Evolutionary conservation across 768 basidiomycete species (phyloP).

Genomic region (Obba rivulosa): DNA sequence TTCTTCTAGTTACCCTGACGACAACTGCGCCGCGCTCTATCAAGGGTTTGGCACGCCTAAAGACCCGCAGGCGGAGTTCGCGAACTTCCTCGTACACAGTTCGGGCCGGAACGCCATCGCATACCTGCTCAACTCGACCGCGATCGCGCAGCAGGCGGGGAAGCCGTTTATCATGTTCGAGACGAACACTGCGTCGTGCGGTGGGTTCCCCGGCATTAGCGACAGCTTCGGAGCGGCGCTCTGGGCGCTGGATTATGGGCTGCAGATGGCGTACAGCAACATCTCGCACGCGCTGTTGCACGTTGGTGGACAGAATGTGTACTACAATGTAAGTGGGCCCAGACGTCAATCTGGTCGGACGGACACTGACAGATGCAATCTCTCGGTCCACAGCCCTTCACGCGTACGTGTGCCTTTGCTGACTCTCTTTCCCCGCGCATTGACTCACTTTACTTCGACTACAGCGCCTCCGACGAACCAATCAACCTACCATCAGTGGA

Average conservation of each 20-base stretch:
- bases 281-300: slow-evolving; percentile 44
- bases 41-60: slow-evolving; percentile 19
- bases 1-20: slow-evolving; percentile 29
- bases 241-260: slow-evolving; percentile 46
- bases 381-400: slow-evolving; percentile 35
- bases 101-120: slow-evolving; percentile 28
- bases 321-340: slow-evolving; percentile 42
- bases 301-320: slow-evolving; percentile 41
- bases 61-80: slow-evolving; percentile 35
- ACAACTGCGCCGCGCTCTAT: slow-evolving; percentile 29
- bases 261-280: slow-evolving; percentile 45
- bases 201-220: slow-evolving; percentile 47
- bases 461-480: slow-evolving; percentile 39
- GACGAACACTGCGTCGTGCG: slow-evolving; percentile 49
- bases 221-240: slow-evolving; percentile 46
- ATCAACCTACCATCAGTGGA: slow-evolving; percentile 34
- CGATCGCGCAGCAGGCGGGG: slow-evolving; percentile 24
- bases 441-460: not conserved
- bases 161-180: slow-evolving; percentile 49
- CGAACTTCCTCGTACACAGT: slow-evolving; percentile 40
- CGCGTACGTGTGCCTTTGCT: slow-evolving; percentile 24
- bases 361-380: not conserved
- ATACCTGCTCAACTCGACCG: slow-evolving; percentile 32
- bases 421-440: not conserved
- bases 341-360: not conserved